Evolutionary conservation across 108 stramenopile species (phyloP).

Genomic region (Pseudonitzschia pungens): DNA sequence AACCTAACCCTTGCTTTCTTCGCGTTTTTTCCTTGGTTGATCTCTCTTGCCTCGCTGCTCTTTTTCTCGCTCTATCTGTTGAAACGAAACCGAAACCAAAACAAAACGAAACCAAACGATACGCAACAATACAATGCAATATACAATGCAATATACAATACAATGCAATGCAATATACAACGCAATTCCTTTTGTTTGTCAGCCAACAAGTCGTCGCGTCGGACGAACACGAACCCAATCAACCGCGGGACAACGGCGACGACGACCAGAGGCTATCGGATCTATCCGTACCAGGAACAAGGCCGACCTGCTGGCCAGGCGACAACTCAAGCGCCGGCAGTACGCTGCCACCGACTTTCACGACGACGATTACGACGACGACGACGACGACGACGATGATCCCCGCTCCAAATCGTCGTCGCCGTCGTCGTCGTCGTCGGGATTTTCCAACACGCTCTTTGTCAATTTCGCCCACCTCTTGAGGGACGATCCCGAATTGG

Average conservation of each 20-base stretch:
- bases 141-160: neutral
- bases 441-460: conserved; percentile 71
- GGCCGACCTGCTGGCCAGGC: conserved; percentile 56
- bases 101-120: too few relatives aligned
- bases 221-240: conserved; percentile 2
- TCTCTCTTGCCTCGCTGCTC: too few relatives aligned
- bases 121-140: too few relatives aligned
- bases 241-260: conserved; percentile 16
- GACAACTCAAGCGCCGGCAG: conserved; percentile 42
- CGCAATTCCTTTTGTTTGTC: too few relatives aligned
- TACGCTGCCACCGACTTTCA: neutral
- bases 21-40: too few relatives aligned
- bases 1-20: too few relatives aligned
- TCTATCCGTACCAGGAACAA: conserved; percentile 79
- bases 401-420: conserved; percentile 19
- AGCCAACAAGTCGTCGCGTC: conserved; percentile 35
- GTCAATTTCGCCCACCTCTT: conserved; percentile 71
- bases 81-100: too few relatives aligned
- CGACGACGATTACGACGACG: conserved; percentile 23
- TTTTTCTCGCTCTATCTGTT: too few relatives aligned
- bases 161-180: neutral
- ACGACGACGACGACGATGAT: conserved; percentile 26
- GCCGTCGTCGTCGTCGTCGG: conserved; percentile 21
- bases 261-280: conserved; percentile 16
- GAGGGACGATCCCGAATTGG: conserved; percentile 65